Percentiles rank a stretch among this genome's conserved stretches.
Evolutionary conservation across 805 yeast species (phyloP).

Genomic region (Pichia thaimueangensis): DNA sequence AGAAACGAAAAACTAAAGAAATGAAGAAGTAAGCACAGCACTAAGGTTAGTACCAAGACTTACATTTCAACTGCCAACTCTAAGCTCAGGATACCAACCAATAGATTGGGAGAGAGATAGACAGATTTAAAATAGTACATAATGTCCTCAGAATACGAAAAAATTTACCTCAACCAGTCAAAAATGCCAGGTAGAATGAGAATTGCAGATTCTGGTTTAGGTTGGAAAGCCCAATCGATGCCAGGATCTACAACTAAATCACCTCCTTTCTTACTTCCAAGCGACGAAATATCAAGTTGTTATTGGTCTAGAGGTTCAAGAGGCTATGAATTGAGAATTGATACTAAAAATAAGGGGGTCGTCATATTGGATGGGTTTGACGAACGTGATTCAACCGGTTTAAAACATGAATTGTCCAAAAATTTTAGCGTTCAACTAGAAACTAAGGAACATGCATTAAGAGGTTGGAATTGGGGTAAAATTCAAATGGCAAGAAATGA

Average conservation of each 20-base stretch:
- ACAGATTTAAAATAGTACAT: no score
- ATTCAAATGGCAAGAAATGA: slow-evolving; percentile 90
- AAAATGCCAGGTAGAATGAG: slow-evolving; percentile 82
- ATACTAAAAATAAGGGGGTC: slow-evolving; percentile 83
- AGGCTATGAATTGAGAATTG: slow-evolving; percentile 84
- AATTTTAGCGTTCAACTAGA: slow-evolving; percentile 70
- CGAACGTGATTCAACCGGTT: slow-evolving; percentile 66
- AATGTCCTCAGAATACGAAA: slow-evolving; percentile 66
- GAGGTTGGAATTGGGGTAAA: slow-evolving; percentile 99
- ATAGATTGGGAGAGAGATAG: no score
- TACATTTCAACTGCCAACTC: no score
- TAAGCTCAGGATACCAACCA: no score
- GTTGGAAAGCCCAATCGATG: slow-evolving; percentile 64
- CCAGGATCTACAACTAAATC: slow-evolving; percentile 44
- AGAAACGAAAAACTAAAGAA: no score
- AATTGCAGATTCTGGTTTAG: slow-evolving; percentile 93
- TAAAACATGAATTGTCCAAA: slow-evolving; percentile 79
- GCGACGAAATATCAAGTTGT: slow-evolving; percentile 71
- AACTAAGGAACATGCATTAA: slow-evolving; percentile 79
- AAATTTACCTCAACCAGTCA: slow-evolving; percentile 84
- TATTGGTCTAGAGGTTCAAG: slow-evolving; percentile 92
- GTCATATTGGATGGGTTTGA: slow-evolving; percentile 90
- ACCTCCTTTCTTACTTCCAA: slow-evolving; percentile 83
- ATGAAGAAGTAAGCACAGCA: no score
- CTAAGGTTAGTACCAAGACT: no score